Base-by-base conservation (phyloP, 371 early-diverging fungal species). In the Nematocida sp. region DNA sequence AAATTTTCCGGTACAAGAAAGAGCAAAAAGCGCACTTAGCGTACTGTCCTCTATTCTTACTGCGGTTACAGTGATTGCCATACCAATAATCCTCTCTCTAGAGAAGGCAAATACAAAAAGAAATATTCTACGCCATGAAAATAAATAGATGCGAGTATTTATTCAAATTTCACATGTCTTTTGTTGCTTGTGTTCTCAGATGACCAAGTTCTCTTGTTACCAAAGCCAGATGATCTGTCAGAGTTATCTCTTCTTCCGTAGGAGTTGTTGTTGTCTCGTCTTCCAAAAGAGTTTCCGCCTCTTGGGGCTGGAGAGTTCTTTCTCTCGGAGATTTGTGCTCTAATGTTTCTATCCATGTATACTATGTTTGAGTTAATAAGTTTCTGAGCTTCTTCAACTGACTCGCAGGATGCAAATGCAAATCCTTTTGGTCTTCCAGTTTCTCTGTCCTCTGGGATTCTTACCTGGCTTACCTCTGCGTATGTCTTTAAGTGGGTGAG, bases 391-490 rank as follows among this genome's bases (percentile, higher is more conserved):
- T 93, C 91, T 86, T 95, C 96, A 82, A 89, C 88, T 57, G 91
- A 93, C 88, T 96, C 96, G 88, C 93, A 97, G 90, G 97, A 96
- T 66, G 96, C 96, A 84, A 95, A 97, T 78, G 97, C 99, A 88
- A 94, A 96, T 47, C 99, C 97, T 88, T 92, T 93, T 20, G 84
- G 57, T 52, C 86, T 76, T 81, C 84, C 86, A 47, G 93, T 94
- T 55, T 92, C 90, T 56, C 87, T 88, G 64, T 85, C 84, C 20
- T 60, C 27, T 45, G 88, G 88, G 9, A 88, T 72, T 67, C 60
- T 78, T 15, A 88, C 39, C 13, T 82, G 75, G 3, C 62, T 84
- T 47, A 88, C 83, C 18, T 69, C 72, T 61, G 86, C 88, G 72
- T 84, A 84, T 60, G 61, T 70, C 60, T 69, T 74, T 27, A 86